These are phyloP conservation scores for Paecilomyces dactylethromorphus DNA, from an alignment of 2,329 filamentous ascomycete species.

Conservation along the genomic window DNA sequence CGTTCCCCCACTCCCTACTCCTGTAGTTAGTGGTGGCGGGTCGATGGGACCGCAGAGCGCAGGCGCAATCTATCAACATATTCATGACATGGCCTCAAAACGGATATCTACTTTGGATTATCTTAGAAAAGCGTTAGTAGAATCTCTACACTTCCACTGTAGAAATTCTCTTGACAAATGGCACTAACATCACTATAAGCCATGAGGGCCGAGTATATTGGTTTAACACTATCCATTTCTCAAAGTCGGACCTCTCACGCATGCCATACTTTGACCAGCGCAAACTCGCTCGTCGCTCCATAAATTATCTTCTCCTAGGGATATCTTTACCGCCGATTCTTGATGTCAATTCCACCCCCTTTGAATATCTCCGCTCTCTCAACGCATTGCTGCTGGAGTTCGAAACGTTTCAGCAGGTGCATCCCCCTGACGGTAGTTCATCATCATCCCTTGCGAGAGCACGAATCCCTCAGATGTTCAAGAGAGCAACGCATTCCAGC, in stretches of 20 bases:
- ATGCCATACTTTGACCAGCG: slow-evolving; percentile 81
- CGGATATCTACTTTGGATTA: slow-evolving; percentile 93
- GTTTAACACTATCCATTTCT: slow-evolving; percentile 96
- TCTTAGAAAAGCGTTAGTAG: slow-evolving; percentile 75
- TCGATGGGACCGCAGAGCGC: slow-evolving; percentile 44
- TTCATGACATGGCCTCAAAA: slow-evolving; percentile 84
- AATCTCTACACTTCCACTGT: neutral
- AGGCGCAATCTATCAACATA: slow-evolving; percentile 54
- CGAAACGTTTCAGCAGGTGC: slow-evolving; percentile 84
- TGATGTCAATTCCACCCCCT: slow-evolving; percentile 70
- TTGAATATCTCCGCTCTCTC: slow-evolving; percentile 81
- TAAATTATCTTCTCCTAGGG: slow-evolving; percentile 87
- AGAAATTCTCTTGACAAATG: neutral
- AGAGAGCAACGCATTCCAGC: slow-evolving; percentile 52
- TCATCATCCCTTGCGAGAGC: slow-evolving; percentile 67
- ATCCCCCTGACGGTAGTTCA: slow-evolving; percentile 67
- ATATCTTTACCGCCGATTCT: slow-evolving; percentile 84
- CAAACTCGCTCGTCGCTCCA: slow-evolving; percentile 81
- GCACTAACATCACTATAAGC: slow-evolving; percentile 39
- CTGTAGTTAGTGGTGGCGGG: slow-evolving; percentile 23
- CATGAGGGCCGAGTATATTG: slow-evolving; percentile 94
- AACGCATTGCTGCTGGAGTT: slow-evolving; percentile 85
- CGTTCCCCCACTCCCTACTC: slow-evolving; percentile 19
- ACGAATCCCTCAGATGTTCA: slow-evolving; percentile 77
- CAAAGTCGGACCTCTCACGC: slow-evolving; percentile 68